Evolutionary conservation across 805 yeast genomes (phyloP), one percentile per base, ranked within the genome.

Genomic region (Hagleromyces aurorensis): DNA sequence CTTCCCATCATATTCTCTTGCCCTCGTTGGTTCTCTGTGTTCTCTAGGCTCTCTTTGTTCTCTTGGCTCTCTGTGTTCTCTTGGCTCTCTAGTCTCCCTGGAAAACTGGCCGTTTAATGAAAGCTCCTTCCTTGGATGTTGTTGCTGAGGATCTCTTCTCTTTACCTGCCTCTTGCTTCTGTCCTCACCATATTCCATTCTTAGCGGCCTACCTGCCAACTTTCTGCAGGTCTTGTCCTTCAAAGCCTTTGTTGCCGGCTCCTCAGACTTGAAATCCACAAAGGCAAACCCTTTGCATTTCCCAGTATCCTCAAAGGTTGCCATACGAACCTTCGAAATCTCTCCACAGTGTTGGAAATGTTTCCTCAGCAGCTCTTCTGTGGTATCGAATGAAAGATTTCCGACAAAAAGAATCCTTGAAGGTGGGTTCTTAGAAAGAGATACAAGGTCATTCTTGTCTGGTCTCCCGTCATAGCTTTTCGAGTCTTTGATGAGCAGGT

Each of bases 251-350:
- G 91, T 81, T 17, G 96, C 87, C 6, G 91, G 87, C 21, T 71
- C 75, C 40, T 79, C 83, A 41, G 76, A 78, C 39, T 65, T 71
- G 61, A 87, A 89, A 56, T 89, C 97, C 19, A 89, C 63, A 50
- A 91, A 89, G 1, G 95, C 86, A 63, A 89, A 89, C 2, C 97
- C 97, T 57, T 91, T 91, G 65, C 97, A 89, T 53, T 87, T 89
- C 1, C 96, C 97, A 29, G 81, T 64, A 53, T 89, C 98, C 59
- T 91, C 86, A 59, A 89, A 89, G n/a, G 98, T 87, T 3, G 97
- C 97, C 93, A 87, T 89, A 56, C 98, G 72, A 31, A 89, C 73
- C 42, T 73, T 73, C 16, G 66, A 60, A 36, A 93, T 89, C 40
- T 81, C 86, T 21, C 97, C 96, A 60, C 94, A 86, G 48, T 80